Conservation (phyloP, 2,329 filamentous ascomycete species). For the Neofusicoccum cordaticola region DNA sequence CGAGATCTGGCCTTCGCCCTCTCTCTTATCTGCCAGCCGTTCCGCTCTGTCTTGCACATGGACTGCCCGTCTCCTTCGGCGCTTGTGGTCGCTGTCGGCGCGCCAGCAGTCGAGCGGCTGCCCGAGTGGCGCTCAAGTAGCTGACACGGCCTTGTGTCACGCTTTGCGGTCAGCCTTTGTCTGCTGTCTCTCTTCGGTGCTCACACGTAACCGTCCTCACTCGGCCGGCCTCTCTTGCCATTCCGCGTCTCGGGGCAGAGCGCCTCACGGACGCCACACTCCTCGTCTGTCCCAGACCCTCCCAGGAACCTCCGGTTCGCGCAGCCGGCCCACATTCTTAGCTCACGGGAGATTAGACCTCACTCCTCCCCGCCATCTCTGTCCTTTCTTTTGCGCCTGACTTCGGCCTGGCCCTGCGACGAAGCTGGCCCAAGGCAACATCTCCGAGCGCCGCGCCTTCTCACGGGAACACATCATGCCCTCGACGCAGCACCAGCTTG, state of each 20-base stretch:
- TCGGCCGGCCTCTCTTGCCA: not conserved
- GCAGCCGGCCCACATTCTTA: not conserved
- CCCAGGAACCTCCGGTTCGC: not conserved
- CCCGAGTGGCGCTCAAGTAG: not conserved
- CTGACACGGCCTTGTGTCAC: not conserved
- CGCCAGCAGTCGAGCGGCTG: not conserved
- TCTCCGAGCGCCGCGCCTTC: not conserved
- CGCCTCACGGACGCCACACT: conserved; percentile 3
- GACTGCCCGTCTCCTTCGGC: not conserved
- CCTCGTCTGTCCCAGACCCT: not conserved
- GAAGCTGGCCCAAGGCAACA: not conserved
- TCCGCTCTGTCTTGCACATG: conserved; percentile 5
- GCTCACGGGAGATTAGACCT: not conserved
- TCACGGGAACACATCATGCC: conserved; percentile 7
- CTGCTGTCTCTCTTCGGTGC: not conserved
- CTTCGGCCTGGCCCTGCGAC: not conserved
- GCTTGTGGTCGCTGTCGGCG: not conserved
- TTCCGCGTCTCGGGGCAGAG: not conserved
- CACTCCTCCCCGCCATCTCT: not conserved
- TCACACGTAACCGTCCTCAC: not conserved
- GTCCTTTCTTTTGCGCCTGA: not conserved
- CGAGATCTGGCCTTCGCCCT: not conserved
- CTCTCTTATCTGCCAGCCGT: not conserved
- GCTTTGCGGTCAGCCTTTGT: not conserved
- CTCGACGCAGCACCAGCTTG: conserved; percentile 1